Evolutionary conservation across 169 alveolate genomes (phyloP), one percentile per base, ranked within the genome.

Genomic region (Plasmodium malariae): DNA sequence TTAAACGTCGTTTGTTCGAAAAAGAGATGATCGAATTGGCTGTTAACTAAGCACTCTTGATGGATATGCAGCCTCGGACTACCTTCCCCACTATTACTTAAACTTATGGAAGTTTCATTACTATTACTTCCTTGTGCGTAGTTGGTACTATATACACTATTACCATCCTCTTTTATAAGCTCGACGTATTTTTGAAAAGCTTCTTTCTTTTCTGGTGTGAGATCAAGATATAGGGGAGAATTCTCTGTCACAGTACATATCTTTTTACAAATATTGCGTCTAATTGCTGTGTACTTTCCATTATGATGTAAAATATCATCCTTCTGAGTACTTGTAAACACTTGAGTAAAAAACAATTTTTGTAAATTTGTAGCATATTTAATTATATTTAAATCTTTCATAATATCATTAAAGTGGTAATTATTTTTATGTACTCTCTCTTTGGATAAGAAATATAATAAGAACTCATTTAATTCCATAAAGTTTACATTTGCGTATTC

Each of bases 401-500:
- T 21, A 12, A 86, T 70, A 21, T 71, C 74, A 2, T 21, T 48
- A 21, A 26, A 28, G 11, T 9, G 32, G 24, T 30, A 34, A 12
- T 70, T 55, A 17, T n/a, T 30, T 37, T 34, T 11, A 24, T 43
- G 14, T 11, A 74, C 1, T 62, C 21, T 55, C 32, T 70, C 74
- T 74, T 72, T 55, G 0, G 92, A 86, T 28, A 86, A 34, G 62
- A 69, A 70, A 37, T 55, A 86, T 48, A 86, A 17, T 30, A 86
- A 6, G 14, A 34, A 12, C 57, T 86, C 78, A 63, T 86, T 86
- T 28, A 86, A 17, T 54, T 69, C 43, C 92, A 86, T 62, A 32
- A 37, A 86, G 21, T 71, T 48, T 7, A 6, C 6, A 59, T 57
- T 1, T 28, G 72, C 71, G 12, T 70, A 86, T 54, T 48, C 19